These are phyloP conservation scores for Keqinozyma sinolaborantium DNA, from an alignment of 1,139 yeast species.

Conservation along the genomic window DNA sequence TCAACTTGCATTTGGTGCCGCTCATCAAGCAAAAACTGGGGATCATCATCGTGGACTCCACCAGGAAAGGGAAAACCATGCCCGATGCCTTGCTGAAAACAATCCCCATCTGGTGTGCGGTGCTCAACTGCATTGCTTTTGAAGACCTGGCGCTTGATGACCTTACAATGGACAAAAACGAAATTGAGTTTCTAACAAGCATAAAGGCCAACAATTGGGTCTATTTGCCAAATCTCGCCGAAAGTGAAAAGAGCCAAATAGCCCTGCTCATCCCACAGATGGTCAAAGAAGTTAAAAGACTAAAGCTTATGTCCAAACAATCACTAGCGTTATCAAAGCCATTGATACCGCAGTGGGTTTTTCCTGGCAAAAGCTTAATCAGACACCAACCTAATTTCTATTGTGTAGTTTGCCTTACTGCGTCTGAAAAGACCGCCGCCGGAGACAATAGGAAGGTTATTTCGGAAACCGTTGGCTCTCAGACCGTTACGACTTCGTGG, in stretches of 20 bases:
- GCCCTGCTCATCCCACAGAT: constrained; percentile 44
- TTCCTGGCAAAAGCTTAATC: constrained; percentile 41
- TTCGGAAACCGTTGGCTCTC: constrained; percentile 13
- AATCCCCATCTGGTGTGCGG: constrained; percentile 89
- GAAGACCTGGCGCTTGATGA: constrained; percentile 25
- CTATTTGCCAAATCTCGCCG: constrained; percentile 19
- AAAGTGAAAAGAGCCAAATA: constrained; percentile 57
- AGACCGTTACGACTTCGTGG: constrained; percentile 15
- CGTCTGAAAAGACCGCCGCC: constrained; percentile 38
- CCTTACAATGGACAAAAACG: constrained; percentile 3
- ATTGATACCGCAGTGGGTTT: constrained; percentile 67
- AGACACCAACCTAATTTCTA: constrained; percentile 6
- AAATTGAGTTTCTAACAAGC: constrained; percentile 6
- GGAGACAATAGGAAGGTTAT: constrained; percentile 32
- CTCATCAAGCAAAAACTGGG: constrained; percentile 42
- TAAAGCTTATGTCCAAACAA: constrained; percentile 33
- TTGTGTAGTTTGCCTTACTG: constrained; percentile 52
- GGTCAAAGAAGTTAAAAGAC: constrained; percentile 38
- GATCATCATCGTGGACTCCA: constrained; percentile 72
- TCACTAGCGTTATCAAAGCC: constrained; percentile 40
- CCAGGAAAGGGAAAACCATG: constrained; percentile 76
- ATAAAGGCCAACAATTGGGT: constrained; percentile 15
- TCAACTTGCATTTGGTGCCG: constrained; percentile 68
- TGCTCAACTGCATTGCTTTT: constrained; percentile 53
- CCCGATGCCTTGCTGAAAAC: constrained; percentile 89